Conservation (phyloP, 495 filamentous ascomycete genomes). For the Trypethelium eluteriae region DNA sequence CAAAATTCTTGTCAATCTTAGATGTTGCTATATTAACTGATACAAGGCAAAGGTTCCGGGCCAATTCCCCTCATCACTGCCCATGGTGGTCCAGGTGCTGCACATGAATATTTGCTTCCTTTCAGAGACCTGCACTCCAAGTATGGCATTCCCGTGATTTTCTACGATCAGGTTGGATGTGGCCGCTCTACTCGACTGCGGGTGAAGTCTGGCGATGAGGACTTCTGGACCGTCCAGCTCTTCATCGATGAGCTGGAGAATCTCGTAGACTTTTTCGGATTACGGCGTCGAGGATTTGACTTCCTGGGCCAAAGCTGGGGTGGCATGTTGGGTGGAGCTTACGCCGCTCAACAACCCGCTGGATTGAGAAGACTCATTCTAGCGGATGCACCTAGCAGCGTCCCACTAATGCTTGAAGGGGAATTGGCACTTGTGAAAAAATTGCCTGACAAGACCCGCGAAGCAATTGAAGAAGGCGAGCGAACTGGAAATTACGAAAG, state of each 20-base stretch:
- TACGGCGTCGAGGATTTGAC: constrained; percentile 35
- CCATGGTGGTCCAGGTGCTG: constrained; percentile 44
- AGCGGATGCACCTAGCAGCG: constrained; percentile 36
- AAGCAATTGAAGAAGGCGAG: constrained; percentile 37
- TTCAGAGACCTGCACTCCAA: constrained; percentile 33
- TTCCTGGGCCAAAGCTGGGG: constrained; percentile 47
- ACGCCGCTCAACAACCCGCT: constrained; percentile 33
- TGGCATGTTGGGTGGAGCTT: constrained; percentile 42
- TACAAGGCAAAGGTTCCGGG: neutral
- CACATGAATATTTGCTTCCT: constrained; percentile 40
- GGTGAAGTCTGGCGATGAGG: constrained; percentile 36
- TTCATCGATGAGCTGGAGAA: constrained; percentile 47
- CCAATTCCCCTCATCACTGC: constrained; percentile 36
- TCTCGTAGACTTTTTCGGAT: constrained; percentile 37
- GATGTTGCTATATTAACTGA: neutral
- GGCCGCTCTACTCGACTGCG: constrained; percentile 42
- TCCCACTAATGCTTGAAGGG: constrained; percentile 29
- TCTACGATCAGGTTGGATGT: constrained; percentile 50
- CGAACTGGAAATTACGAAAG: constrained; percentile 35
- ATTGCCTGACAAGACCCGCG: constrained; percentile 40
- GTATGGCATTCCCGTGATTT: constrained; percentile 38
- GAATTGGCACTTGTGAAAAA: constrained; percentile 29
- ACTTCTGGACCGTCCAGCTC: constrained; percentile 43
- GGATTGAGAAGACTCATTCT: constrained; percentile 41
- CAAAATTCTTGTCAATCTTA: neutral